A percentile compares a stretch with the other conserved stretches of the same genome.
Evolutionary conservation across 495 filamentous ascomycete species (phyloP).

Genomic region (Penicillium steckii): DNA sequence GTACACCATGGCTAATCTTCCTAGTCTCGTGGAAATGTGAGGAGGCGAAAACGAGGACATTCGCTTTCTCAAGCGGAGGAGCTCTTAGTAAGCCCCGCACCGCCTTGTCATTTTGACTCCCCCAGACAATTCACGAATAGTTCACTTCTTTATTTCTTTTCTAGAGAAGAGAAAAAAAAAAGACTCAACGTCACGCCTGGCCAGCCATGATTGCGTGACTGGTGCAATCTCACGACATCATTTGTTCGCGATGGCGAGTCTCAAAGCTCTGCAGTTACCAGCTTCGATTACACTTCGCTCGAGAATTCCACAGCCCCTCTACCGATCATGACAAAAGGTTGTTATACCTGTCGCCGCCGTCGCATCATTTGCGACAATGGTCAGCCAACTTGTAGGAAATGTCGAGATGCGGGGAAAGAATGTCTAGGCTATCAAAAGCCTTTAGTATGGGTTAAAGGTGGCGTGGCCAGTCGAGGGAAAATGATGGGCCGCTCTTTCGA

Average conservation of each 20-base stretch:
- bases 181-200: neutral
- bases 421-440: constrained; percentile 62
- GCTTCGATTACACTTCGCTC: constrained; percentile 10
- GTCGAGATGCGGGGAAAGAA: constrained; percentile 59
- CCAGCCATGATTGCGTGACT: constrained; percentile 17
- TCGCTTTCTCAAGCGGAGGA: neutral
- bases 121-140: too few relatives aligned
- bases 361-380: constrained; percentile 60
- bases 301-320: constrained; percentile 12
- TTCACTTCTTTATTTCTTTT: too few relatives aligned
- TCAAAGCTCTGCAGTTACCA: constrained; percentile 17
- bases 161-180: too few relatives aligned
- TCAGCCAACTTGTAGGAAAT: constrained; percentile 61
- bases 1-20: constrained; percentile 17
- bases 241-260: constrained; percentile 30
- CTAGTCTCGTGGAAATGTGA: neutral
- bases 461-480: constrained; percentile 49
- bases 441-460: constrained; percentile 51
- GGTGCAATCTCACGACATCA: constrained; percentile 3
- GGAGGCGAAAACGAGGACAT: neutral
- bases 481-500: constrained; percentile 52
- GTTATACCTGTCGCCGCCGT: constrained; percentile 50
- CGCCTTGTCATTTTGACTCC: too few relatives aligned
- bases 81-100: constrained; percentile 23
- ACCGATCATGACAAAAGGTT: constrained; percentile 46